Conservation (phyloP, 2,329 filamentous ascomycete species). For the Aspergillus ochraceoroseus region DNA sequence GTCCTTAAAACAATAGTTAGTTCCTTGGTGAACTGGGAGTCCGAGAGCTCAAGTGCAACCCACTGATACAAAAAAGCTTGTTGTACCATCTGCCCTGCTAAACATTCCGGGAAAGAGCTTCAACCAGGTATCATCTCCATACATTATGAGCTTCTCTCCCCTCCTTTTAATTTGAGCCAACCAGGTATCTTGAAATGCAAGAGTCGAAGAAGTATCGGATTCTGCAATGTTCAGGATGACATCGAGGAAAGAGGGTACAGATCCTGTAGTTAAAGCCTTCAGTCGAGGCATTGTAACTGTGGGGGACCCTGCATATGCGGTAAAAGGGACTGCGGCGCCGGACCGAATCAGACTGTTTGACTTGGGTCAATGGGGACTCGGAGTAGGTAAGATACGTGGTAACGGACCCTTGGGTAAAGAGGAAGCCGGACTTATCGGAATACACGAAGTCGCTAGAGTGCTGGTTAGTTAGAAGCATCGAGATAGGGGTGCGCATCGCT, state of each 20-base stretch:
- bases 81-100: conserved; percentile 81
- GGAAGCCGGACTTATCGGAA: conserved; percentile 70
- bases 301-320: conserved; percentile 89
- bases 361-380: conserved; percentile 8
- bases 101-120: conserved; percentile 92
- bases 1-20: conserved; percentile 56
- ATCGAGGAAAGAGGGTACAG: conserved; percentile 96
- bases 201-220: conserved; percentile 80
- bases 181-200: conserved; percentile 91
- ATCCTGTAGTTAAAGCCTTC: conserved; percentile 95
- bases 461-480: conserved; percentile 18
- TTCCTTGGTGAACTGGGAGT: conserved; percentile 1
- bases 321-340: conserved; percentile 84
- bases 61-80: conserved; percentile 96
- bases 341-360: conserved; percentile 67
- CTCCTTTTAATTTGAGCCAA: conserved; percentile 82
- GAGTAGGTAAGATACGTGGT: neutral
- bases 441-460: conserved; percentile 82
- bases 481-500: conserved; percentile 13
- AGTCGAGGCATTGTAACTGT: conserved; percentile 98
- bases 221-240: conserved; percentile 96
- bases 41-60: conserved; percentile 42
- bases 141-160: conserved; percentile 79
- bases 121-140: conserved; percentile 96
- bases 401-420: conserved; percentile 75